These are phyloP conservation scores for Streptanthus diversifolius DNA, from an alignment of 345 rosid genomes.

Conservation along the genomic window DNA sequence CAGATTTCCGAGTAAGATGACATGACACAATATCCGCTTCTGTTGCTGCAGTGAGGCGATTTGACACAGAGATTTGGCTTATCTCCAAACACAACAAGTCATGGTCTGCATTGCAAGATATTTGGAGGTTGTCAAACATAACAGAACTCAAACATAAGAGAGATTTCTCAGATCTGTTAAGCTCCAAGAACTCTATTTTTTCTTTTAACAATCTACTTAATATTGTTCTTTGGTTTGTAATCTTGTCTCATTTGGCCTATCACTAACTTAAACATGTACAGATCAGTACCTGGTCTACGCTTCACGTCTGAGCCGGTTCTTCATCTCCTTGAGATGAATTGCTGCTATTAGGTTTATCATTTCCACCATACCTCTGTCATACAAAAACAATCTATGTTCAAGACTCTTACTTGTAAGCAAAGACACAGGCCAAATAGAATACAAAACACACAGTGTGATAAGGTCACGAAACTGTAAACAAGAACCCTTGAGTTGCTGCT, in stretches of 20 bases:
- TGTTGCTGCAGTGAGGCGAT: conserved; percentile 32
- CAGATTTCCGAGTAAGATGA: conserved; percentile 42
- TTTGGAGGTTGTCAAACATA: not conserved
- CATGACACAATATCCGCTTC: conserved; percentile 50
- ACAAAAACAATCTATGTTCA: conserved; percentile 3
- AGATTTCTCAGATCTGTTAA: not conserved
- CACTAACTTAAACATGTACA: not conserved
- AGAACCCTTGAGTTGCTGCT: not conserved
- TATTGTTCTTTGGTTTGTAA: not conserved
- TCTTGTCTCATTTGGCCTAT: not conserved
- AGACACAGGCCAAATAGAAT: not conserved
- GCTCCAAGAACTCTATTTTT: not conserved
- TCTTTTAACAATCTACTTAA: not conserved
- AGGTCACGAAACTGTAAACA: not conserved
- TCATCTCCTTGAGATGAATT: conserved; percentile 13
- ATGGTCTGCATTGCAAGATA: not conserved
- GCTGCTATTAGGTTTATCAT: conserved; percentile 32
- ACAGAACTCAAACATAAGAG: not conserved
- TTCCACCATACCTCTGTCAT: conserved; percentile 37
- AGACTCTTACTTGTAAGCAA: not conserved
- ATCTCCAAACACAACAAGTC: not conserved
- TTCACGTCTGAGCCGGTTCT: not conserved
- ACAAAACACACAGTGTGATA: not conserved
- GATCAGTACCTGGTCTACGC: conserved; percentile 4
- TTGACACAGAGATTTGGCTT: not conserved